Evolutionary conservation across 1,284 basidiomycete genomes (phyloP).

Genomic region (Boletellus deceptivus): DNA sequence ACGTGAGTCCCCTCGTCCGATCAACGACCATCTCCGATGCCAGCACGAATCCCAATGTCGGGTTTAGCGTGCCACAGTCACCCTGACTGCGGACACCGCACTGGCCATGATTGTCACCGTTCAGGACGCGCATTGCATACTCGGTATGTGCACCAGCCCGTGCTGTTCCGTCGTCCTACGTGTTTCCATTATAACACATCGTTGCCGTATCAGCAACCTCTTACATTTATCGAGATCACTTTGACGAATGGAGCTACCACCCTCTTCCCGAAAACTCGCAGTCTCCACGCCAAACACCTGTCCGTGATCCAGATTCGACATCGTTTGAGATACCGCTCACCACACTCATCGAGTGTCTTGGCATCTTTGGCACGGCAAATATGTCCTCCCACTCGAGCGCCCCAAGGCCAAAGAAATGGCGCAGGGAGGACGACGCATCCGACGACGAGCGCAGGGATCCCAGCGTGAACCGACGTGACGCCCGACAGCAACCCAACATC

Average conservation of each 20-base stretch:
- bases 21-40: not conserved
- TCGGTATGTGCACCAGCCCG: slow-evolving; percentile 49
- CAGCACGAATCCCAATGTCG: slow-evolving; percentile 3
- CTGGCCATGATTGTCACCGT: slow-evolving; percentile 85
- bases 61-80: slow-evolving; percentile 73
- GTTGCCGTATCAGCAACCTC: slow-evolving; percentile 63
- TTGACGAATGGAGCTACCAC: slow-evolving; percentile 59
- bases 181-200: not conserved
- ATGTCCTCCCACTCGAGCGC: slow-evolving; percentile 29
- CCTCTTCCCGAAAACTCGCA: slow-evolving; percentile 23
- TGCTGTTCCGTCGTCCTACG: slow-evolving; percentile 1
- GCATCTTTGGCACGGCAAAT: slow-evolving; percentile 84
- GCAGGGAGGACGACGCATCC: slow-evolving; percentile 47
- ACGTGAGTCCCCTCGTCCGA: slow-evolving; percentile 45
- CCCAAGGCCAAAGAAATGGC: slow-evolving; percentile 45
- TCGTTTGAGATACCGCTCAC: slow-evolving; percentile 82
- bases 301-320: slow-evolving; percentile 28
- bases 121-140: slow-evolving; percentile 78
- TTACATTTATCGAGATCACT: slow-evolving; percentile 78
- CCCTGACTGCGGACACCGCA: slow-evolving; percentile 60
- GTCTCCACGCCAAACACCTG: slow-evolving; percentile 8
- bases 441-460: slow-evolving; percentile 38
- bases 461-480: slow-evolving; percentile 21
- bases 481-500: slow-evolving; percentile 11
- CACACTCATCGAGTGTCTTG: slow-evolving; percentile 84